Evolutionary conservation across 2,329 filamentous ascomycete genomes (phyloP).

Genomic region (Phyllosticta citriasiana): DNA sequence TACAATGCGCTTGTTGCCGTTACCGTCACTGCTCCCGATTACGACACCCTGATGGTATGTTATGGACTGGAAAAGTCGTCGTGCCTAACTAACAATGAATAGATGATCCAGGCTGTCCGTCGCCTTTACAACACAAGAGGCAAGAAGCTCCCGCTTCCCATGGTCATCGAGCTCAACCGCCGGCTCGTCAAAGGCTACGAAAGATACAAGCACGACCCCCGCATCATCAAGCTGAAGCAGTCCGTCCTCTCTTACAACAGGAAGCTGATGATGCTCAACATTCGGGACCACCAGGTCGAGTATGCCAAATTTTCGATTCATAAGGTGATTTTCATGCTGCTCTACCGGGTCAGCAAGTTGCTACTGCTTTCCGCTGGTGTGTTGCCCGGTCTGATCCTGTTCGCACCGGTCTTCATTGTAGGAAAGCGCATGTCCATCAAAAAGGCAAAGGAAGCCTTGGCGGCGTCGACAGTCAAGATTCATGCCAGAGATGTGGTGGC

Average conservation of each 20-base stretch:
- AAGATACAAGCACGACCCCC: slow-evolving; percentile 81
- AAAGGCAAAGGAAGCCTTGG: slow-evolving; percentile 29
- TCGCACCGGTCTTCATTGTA: slow-evolving; percentile 44
- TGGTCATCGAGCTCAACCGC: slow-evolving; percentile 89
- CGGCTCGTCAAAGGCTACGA: slow-evolving; percentile 85
- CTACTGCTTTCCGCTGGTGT: slow-evolving; percentile 67
- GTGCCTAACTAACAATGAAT: slow-evolving; percentile 21
- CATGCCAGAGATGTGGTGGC: slow-evolving; percentile 31
- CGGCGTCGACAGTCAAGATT: slow-evolving; percentile 31
- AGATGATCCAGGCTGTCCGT: slow-evolving; percentile 84
- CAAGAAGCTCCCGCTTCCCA: slow-evolving; percentile 83
- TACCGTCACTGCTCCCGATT: slow-evolving; percentile 85
- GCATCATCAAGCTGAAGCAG: slow-evolving; percentile 65
- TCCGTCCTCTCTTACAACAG: slow-evolving; percentile 79
- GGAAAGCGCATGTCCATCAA: slow-evolving; percentile 28
- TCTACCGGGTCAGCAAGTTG: slow-evolving; percentile 75
- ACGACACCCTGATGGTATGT: slow-evolving; percentile 80
- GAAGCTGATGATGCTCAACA: slow-evolving; percentile 71
- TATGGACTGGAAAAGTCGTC: background rate
- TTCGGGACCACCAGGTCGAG: slow-evolving; percentile 89
- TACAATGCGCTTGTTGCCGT: slow-evolving; percentile 78
- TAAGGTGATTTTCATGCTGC: slow-evolving; percentile 63
- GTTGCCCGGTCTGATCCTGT: slow-evolving; percentile 76
- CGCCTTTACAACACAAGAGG: slow-evolving; percentile 89
- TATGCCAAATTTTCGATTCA: slow-evolving; percentile 76